phyloP scores from a whole-genome alignment of 257 asterid genomes.

The Agastache rugosa region DNA sequence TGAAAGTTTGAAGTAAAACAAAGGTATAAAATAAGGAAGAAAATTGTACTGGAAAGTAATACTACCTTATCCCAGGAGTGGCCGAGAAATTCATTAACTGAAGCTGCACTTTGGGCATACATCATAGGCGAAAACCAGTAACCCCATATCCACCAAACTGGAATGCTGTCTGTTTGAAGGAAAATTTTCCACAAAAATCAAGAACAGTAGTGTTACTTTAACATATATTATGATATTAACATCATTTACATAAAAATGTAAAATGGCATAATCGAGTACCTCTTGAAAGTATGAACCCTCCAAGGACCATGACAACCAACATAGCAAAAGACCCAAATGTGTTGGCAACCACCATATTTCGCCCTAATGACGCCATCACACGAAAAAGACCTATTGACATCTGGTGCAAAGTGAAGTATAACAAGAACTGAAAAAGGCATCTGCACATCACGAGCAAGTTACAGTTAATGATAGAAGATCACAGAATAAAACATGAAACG shows the following conservation, averaged over 20 bases:
- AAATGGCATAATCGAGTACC: conserved; percentile 46
- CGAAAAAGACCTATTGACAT: conserved; percentile 93
- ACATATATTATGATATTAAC: background rate
- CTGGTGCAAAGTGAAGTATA: conserved; percentile 78
- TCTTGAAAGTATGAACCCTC: conserved; percentile 88
- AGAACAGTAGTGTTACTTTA: conserved; percentile 10
- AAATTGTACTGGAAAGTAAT: background rate
- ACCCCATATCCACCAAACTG: conserved; percentile 98
- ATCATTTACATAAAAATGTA: background rate
- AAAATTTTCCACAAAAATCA: conserved; percentile 32
- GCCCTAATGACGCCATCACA: conserved; percentile 80
- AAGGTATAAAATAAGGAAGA: background rate
- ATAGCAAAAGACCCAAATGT: conserved; percentile 88
- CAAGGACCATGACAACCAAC: conserved; percentile 83
- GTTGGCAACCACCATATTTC: conserved; percentile 88
- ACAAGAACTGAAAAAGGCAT: conserved; percentile 65
- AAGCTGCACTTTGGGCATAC: conserved; percentile 90
- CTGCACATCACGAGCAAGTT: conserved; percentile 51
- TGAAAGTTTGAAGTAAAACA: background rate
- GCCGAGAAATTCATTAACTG: conserved; percentile 87
- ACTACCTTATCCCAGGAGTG: conserved; percentile 77
- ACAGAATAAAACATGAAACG: background rate
- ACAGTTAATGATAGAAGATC: conserved; percentile 20
- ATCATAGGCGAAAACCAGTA: conserved; percentile 94
- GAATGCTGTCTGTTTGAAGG: conserved; percentile 64